Evolutionary conservation across 345 rosid genomes (phyloP), one percentile per base, ranked within the genome.

Genomic region (Acer saccharum): DNA sequence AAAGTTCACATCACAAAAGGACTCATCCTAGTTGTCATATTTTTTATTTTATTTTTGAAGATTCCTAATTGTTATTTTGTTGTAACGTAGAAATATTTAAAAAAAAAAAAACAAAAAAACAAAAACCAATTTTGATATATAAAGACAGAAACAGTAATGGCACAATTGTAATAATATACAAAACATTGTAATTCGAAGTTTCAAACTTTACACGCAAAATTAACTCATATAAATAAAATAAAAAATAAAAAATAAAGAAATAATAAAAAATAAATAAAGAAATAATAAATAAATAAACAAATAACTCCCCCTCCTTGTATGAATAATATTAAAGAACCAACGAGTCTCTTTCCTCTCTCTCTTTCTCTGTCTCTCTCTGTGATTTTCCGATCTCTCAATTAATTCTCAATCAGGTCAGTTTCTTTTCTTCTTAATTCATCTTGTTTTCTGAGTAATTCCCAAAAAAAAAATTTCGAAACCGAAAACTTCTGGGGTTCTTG

Each of bases 371-470:
- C 61, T 48, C 41, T 64, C 23, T 11, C 1, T 70, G 29, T 32
- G 50, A 54, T 83, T 77, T 77, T 64, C 67, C 77, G 25, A 72
- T 69, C 70, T 35, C 52, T 62, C 73, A 60, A 69, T 63, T 74
- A 74, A 63, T 41, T 48, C 73, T 63, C 55, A 27, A 73, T 44
- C 57, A n/a, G 81, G 81, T 78, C 55, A 23, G 78, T 20, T 52
- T 68, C 10, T 57, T 3, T 16, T 16, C 35, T 18, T 20, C 43
- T 41, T 65, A 17, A 21, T 14, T 64, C 39, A 5, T 55, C 55
- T 27, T 74, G 32, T 27, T 66, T 68, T 50, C 52, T 54, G 65
- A 50, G 61, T 61, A 60, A 67, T 54, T 61, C 57, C 41, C 25
- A 39, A 4, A 32, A n/a, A n/a, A n/a, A n/a, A n/a, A n/a, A n/a